Evolutionary conservation across 176 grass and related monocot species (phyloP).

Genomic region (Phoenix roebelenii): DNA sequence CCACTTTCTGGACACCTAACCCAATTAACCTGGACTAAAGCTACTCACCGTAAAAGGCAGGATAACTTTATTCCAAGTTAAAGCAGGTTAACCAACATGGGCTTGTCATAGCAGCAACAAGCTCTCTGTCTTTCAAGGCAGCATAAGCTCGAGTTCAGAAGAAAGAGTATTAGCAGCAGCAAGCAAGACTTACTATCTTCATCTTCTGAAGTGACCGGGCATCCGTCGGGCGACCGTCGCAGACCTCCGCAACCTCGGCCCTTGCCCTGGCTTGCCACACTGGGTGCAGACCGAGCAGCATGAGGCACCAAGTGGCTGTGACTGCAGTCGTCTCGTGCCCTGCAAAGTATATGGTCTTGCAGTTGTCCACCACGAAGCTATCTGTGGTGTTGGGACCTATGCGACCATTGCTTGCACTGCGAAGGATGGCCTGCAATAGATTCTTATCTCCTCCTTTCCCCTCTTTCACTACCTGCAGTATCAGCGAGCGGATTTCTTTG

Average conservation of each 20-base stretch:
- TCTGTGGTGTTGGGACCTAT: conserved; percentile 35
- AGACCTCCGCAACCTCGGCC: conserved; percentile 40
- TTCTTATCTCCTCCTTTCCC: conserved; percentile 47
- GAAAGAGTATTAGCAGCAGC: too few species aligned
- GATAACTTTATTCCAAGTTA: too few species aligned
- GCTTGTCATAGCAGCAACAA: too few species aligned
- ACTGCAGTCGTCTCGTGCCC: conserved; percentile 88
- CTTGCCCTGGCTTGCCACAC: conserved; percentile 77
- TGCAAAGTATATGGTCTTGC: conserved; percentile 98
- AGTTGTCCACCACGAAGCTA: conserved; percentile 90
- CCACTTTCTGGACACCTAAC: too few species aligned
- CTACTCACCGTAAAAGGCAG: too few species aligned
- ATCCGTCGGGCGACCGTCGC: conserved; percentile 23
- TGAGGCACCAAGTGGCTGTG: conserved; percentile 74
- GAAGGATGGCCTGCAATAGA: conserved; percentile 62
- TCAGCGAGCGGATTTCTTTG: conserved; percentile 57
- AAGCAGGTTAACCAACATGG: too few species aligned
- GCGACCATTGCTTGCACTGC: conserved; percentile 38
- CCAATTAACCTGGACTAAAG: too few species aligned
- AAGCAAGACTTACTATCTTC: conserved; percentile 49
- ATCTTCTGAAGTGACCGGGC: conserved; percentile 73
- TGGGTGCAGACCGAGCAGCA: conserved; percentile 81
- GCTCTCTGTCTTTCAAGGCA: too few species aligned
- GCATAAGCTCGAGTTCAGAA: too few species aligned
- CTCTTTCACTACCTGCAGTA: conserved; percentile 60